Evolutionary conservation across 495 filamentous ascomycete species (phyloP).

Genomic region (Apodospora peruviana): DNA sequence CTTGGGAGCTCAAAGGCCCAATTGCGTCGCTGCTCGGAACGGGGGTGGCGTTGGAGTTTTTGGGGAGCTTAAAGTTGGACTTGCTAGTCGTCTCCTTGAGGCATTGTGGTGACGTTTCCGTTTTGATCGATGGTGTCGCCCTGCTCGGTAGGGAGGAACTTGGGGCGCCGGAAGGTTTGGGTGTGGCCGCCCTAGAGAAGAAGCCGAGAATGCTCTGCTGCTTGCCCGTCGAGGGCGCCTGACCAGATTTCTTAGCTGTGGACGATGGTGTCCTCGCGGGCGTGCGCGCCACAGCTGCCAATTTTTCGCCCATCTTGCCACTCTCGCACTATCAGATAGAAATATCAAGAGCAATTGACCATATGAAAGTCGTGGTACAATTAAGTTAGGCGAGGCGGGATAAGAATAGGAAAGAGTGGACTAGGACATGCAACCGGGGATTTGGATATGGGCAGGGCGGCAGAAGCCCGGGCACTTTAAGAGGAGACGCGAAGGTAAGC

Average conservation of each 20-base stretch:
- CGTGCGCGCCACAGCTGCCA: slow-evolving; percentile 24
- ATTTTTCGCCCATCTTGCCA: slow-evolving; percentile 26
- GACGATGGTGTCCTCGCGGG: slow-evolving; percentile 40
- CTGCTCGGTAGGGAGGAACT: slow-evolving; percentile 21
- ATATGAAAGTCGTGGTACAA: neutral
- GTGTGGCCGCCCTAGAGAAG: slow-evolving; percentile 63
- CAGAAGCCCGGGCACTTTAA: neutral
- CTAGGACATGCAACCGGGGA: neutral
- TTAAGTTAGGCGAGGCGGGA: neutral
- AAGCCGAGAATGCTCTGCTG: slow-evolving; percentile 83
- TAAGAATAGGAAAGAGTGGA: neutral
- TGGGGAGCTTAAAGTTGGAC: slow-evolving; percentile 34
- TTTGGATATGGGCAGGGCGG: too few species aligned
- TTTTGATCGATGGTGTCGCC: slow-evolving; percentile 11
- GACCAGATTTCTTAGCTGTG: slow-evolving; percentile 31
- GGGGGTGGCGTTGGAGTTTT: slow-evolving; percentile 56
- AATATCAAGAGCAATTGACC: neutral
- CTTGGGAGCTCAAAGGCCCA: slow-evolving; percentile 52
- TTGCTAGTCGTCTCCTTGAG: slow-evolving; percentile 41
- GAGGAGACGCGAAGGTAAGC: neutral
- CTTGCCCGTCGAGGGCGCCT: slow-evolving; percentile 45
- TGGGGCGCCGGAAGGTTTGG: slow-evolving; percentile 23
- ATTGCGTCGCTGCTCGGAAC: slow-evolving; percentile 72
- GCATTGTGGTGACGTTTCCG: slow-evolving; percentile 27
- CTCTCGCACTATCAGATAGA: neutral